Evolutionary conservation across 2,329 filamentous ascomycete species (phyloP), one percentile per base, ranked within the genome.

Genomic region (Rhinocladiella similis): DNA sequence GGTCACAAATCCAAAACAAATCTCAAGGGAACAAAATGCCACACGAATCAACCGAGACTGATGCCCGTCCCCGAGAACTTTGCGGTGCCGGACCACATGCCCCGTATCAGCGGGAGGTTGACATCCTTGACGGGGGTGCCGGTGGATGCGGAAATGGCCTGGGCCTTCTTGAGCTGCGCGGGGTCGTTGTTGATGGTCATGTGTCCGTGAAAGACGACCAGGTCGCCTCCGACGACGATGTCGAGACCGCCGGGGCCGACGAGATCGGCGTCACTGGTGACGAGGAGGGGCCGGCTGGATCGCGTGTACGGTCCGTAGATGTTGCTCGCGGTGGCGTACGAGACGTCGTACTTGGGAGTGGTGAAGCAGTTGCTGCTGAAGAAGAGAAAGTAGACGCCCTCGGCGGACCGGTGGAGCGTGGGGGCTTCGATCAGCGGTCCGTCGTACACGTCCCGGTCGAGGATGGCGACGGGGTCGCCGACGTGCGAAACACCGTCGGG

Each of bases 391-490:
- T 87, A 87, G 13, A 74, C 72, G 4, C 79, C 80, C 41, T 65
- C 61, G 16, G 76, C 74, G 0, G 62, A 65, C 3, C 73, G 72
- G 10, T 70, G 57, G 12, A 83, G 70, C 53, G 76, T 77, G 0
- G 85, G 85, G 14, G 84, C 85, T 69, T 88, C 85, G 19, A 87
- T 77, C 1, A 87, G 71, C 3, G 84, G 83, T 0, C 84, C 80
- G 61, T 88, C 85, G 3, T 79, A 74, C 35, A 85, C 82, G 47
- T 86, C 84, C 2, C 87, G 75, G 54, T 88, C 85, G 19, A 84
- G 74, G 53, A 86, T 83, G 60, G 82, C 80, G 5, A 80, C 67
- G 1, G 82, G 68, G 6, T 74, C 64, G n/a, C 83, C 84, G 20
- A 80, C 69, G 10, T 73, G 73, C 1, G 80, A 84, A 46, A 80